phyloP scores from a whole-genome alignment of 2,329 filamentous ascomycete genomes.

The Fusarium pseudograminearum region DNA sequence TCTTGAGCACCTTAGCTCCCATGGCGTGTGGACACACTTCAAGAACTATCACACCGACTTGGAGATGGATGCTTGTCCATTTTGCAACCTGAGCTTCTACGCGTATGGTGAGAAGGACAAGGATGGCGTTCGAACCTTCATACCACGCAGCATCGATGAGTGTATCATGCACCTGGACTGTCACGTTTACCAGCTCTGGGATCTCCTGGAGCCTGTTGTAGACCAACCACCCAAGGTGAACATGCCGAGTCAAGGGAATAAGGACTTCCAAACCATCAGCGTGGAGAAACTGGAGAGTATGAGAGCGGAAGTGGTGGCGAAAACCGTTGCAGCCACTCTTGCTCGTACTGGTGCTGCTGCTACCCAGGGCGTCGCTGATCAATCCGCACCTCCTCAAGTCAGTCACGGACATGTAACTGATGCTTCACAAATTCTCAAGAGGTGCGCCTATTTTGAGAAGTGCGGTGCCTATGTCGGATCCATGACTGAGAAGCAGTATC shows the following conservation, averaged over 20 bases:
- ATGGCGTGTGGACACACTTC: conserved; percentile 31
- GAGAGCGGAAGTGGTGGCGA: not conserved
- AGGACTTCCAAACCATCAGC: not conserved
- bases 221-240: not conserved
- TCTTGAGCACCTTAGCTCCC: conserved; percentile 15
- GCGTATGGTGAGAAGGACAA: not conserved
- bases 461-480: conserved; percentile 20
- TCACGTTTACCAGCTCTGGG: conserved; percentile 41
- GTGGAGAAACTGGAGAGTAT: not conserved
- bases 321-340: not conserved
- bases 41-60: conserved; percentile 1
- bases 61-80: conserved; percentile 18
- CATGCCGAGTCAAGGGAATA: not conserved
- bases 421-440: not conserved
- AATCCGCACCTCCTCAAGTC: not conserved
- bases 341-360: not conserved
- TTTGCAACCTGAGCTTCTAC: conserved; percentile 31
- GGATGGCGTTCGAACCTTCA: not conserved
- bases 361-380: not conserved
- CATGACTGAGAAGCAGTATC: conserved; percentile 28
- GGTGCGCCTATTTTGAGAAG: conserved; percentile 29
- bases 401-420: not conserved
- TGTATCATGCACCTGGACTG: conserved; percentile 42
- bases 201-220: not conserved
- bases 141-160: not conserved